Evolutionary conservation across 2,329 filamentous ascomycete genomes (phyloP).

Genomic region (Nemania sp.): DNA sequence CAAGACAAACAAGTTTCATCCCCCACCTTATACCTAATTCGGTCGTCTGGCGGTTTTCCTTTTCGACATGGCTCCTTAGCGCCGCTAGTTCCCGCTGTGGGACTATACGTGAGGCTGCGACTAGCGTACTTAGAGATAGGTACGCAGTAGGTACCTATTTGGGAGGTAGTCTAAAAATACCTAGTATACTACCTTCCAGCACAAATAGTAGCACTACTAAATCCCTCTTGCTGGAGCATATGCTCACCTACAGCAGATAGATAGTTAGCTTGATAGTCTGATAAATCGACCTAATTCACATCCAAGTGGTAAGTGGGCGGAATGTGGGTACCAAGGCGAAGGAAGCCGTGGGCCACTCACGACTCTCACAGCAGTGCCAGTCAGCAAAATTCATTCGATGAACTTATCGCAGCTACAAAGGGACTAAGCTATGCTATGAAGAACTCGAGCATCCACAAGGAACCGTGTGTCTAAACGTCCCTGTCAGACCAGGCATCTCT

Average conservation of each 20-base stretch:
- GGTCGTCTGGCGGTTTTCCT: neutral
- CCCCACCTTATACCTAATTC: no score
- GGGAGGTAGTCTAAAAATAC: neutral
- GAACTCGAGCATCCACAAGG: slow-evolving; percentile 22
- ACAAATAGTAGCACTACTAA: slow-evolving; percentile 14
- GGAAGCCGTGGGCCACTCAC: slow-evolving; percentile 18
- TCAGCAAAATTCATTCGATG: slow-evolving; percentile 22
- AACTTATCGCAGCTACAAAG: slow-evolving; percentile 23
- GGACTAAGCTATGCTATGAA: slow-evolving; percentile 28
- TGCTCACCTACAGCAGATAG: neutral
- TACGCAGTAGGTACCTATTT: slow-evolving; percentile 5
- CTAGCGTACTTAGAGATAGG: no score
- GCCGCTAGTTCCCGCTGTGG: slow-evolving; percentile 32
- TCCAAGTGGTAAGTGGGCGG: slow-evolving; percentile 5
- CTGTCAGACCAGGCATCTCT: neutral
- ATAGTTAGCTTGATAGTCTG: no score
- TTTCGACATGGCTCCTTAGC: slow-evolving; percentile 16
- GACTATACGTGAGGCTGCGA: slow-evolving; percentile 26
- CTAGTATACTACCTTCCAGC: no score
- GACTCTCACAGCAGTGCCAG: slow-evolving; percentile 11
- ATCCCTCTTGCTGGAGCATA: slow-evolving; percentile 15
- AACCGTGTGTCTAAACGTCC: slow-evolving; percentile 11
- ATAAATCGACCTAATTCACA: neutral
- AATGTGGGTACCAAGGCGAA: slow-evolving; percentile 24
- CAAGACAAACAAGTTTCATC: slow-evolving; percentile 12